Evolutionary conservation across 257 asterid genomes (phyloP).

Genomic region (Marsdenia floribunda): DNA sequence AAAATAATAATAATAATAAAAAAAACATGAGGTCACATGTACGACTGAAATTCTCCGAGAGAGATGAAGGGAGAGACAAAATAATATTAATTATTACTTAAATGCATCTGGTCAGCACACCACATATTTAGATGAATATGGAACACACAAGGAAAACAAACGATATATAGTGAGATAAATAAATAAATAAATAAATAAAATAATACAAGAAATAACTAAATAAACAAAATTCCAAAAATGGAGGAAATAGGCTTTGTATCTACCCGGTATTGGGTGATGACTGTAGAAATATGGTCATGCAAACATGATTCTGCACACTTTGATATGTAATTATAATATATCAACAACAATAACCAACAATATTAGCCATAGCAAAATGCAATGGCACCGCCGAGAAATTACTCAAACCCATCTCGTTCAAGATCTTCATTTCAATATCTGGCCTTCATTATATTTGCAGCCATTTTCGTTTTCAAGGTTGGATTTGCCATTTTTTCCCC

Average conservation of each 20-base stretch:
- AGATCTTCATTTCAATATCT: constrained; percentile 53
- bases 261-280: background rate
- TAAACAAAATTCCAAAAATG: background rate
- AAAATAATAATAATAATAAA: too few species aligned
- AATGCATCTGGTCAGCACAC: background rate
- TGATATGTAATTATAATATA: background rate
- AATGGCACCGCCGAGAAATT: constrained; percentile 46
- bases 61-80: background rate
- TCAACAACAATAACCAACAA: background rate
- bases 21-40: too few species aligned
- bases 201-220: background rate
- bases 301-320: constrained; percentile 9
- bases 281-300: constrained; percentile 18
- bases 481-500: background rate
- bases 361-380: background rate
- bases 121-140: constrained; percentile 21
- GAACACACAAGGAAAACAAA: constrained; percentile 16
- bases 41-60: too few species aligned
- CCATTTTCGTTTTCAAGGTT: constrained; percentile 84
- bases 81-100: too few species aligned
- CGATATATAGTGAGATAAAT: constrained; percentile 6
- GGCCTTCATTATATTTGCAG: constrained; percentile 58
- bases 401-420: constrained; percentile 39
- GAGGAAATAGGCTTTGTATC: background rate
- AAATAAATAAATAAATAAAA: background rate